A percentile compares a stretch with the other conserved stretches of the same genome.
Conservation (phyloP, 179 eudicot genomes). For the Camellia oleifera region DNA sequence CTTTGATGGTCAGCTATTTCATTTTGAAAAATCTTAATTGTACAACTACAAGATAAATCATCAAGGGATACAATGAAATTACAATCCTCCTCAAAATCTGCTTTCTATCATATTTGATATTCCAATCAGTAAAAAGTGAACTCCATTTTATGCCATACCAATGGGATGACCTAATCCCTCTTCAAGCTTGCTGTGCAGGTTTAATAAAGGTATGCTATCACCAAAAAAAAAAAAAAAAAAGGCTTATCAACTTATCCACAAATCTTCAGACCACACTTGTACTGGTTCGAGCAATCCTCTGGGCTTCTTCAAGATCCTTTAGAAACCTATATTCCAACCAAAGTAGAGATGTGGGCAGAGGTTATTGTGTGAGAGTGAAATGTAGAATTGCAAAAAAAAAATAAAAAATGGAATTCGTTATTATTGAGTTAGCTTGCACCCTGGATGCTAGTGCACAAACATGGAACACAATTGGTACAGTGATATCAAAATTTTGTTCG, state of each 20-base stretch:
- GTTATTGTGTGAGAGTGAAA: neutral
- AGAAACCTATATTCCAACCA: conserved; percentile 50
- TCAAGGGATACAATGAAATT: neutral
- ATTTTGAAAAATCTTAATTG: neutral
- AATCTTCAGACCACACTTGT: conserved; percentile 41
- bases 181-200: neutral
- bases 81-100: neutral
- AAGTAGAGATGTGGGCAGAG: neutral
- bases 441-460: neutral
- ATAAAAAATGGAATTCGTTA: neutral
- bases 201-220: neutral
- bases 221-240: neutral
- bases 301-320: conserved; percentile 93
- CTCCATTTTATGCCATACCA: neutral
- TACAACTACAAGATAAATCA: neutral
- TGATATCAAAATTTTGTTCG: neutral
- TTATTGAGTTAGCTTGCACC: neutral
- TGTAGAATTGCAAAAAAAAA: too few species aligned
- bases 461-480: neutral
- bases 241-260: neutral
- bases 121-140: neutral
- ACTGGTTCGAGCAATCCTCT: conserved; percentile 57
- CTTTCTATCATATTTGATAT: neutral
- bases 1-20: neutral
- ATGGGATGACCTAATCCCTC: neutral